A percentile compares a stretch with the other conserved stretches of the same genome.
Conservation (phyloP, 371 early-diverging fungal species). For the Basidiobolus heterosporus region DNA sequence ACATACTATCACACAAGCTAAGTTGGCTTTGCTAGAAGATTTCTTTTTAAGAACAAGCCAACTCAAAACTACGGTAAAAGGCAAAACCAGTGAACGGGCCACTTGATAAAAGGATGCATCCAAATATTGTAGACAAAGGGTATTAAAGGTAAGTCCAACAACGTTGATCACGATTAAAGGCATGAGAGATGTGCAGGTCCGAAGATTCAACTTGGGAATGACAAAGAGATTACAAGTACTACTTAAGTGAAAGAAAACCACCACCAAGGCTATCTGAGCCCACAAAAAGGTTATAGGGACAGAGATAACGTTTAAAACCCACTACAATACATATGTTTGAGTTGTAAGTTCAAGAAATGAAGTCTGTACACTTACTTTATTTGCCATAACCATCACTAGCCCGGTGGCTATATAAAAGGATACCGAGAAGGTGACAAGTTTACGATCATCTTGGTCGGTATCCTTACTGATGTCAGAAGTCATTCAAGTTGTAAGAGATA, state of each 20-base stretch:
- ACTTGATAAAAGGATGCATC: conserved; percentile 39
- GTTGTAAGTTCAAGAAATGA: background rate
- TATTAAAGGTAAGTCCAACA: conserved; percentile 30
- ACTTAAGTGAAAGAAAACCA: conserved; percentile 15
- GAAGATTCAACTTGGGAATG: conserved; percentile 13
- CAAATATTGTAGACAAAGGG: conserved; percentile 28
- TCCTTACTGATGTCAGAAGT: too few relatives aligned
- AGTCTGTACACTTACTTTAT: conserved; percentile 16
- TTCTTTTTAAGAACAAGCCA: conserved; percentile 15
- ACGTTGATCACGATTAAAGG: conserved; percentile 29
- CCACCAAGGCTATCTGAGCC: conserved; percentile 27
- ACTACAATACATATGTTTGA: conserved; percentile 8
- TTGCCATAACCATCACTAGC: conserved; percentile 29
- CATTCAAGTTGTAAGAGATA: too few relatives aligned
- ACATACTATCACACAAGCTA: conserved; percentile 23
- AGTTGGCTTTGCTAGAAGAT: conserved; percentile 14
- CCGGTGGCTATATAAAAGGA: conserved; percentile 30
- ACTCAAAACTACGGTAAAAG: conserved; percentile 27
- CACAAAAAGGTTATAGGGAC: conserved; percentile 27
- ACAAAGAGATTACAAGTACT: conserved; percentile 11
- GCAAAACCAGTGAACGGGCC: conserved; percentile 32
- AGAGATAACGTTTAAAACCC: conserved; percentile 14
- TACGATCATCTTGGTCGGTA: conserved; percentile 6
- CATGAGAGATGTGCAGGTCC: conserved; percentile 9
- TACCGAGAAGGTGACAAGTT: conserved; percentile 17